Percentiles rank a stretch among this genome's conserved stretches.
Evolutionary conservation across 805 yeast genomes (phyloP).

Genomic region (Ogataea pini): DNA sequence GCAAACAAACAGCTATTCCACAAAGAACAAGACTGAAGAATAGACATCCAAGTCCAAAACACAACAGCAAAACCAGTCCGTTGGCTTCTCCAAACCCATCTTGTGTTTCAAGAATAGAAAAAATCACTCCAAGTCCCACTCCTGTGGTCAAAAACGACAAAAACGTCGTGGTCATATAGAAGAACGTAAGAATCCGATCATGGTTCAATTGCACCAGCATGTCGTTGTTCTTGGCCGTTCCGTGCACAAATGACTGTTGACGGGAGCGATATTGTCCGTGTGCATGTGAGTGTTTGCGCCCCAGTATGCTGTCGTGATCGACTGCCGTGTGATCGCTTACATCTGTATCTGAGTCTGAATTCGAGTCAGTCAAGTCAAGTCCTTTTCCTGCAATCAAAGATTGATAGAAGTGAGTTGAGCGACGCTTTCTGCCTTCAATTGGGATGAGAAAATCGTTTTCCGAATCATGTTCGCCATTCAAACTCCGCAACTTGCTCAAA

Average conservation of each 20-base stretch:
- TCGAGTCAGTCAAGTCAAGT: constrained; percentile 4
- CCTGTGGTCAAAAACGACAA: constrained; percentile 44
- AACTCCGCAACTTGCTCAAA: constrained; percentile 2
- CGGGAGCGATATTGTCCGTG: constrained; percentile 1
- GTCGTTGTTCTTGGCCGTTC: constrained; percentile 17
- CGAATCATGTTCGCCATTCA: neutral
- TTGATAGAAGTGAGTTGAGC: constrained; percentile 14
- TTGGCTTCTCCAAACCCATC: constrained; percentile 11
- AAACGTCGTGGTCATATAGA: constrained; percentile 43
- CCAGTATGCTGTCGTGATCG: neutral
- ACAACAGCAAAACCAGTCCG: constrained; percentile 29
- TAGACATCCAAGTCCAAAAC: constrained; percentile 42
- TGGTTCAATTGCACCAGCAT: constrained; percentile 33
- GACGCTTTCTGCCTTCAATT: neutral
- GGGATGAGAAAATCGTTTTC: constrained; percentile 6
- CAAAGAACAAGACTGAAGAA: constrained; percentile 43
- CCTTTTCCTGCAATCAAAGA: constrained; percentile 11
- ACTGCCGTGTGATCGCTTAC: constrained; percentile 12
- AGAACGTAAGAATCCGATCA: constrained; percentile 44
- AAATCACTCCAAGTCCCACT: constrained; percentile 46
- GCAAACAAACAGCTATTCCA: constrained; percentile 46
- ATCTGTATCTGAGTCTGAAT: constrained; percentile 24
- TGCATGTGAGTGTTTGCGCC: neutral
- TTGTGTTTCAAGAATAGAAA: constrained; percentile 21
- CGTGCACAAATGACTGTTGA: constrained; percentile 15